Percentiles rank a stretch among this genome's conserved stretches.
Conservation (phyloP, 495 filamentous ascomycete genomes). For the Amphirosellinia nigrospora region DNA sequence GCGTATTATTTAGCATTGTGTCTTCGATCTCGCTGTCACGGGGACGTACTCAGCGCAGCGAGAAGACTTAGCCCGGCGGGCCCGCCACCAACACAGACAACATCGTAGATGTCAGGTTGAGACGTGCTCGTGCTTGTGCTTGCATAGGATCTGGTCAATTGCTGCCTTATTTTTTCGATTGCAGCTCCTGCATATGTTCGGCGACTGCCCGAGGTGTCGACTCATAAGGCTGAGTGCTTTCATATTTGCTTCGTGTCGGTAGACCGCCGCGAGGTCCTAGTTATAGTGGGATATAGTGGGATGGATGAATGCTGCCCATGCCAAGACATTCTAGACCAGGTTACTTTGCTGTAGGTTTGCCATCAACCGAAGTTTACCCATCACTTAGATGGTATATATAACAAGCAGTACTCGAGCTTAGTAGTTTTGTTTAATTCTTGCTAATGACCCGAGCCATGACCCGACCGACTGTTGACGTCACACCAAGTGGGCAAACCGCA, state of each 20-base stretch:
- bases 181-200: slow-evolving; percentile 52
- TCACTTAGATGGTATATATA: background rate
- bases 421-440: no score
- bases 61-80: slow-evolving; percentile 90
- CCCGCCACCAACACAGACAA: slow-evolving; percentile 95
- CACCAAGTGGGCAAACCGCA: no score
- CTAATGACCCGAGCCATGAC: no score
- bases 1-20: slow-evolving; percentile 21
- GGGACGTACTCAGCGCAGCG: slow-evolving; percentile 76
- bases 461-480: no score
- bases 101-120: slow-evolving; percentile 78
- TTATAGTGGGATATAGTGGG: slow-evolving; percentile 8
- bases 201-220: slow-evolving; percentile 28
- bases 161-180: slow-evolving; percentile 43
- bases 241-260: slow-evolving; percentile 29
- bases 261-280: background rate
- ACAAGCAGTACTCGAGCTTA: no score
- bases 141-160: slow-evolving; percentile 43
- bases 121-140: slow-evolving; percentile 44
- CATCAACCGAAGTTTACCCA: slow-evolving; percentile 22
- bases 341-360: background rate
- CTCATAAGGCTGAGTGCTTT: slow-evolving; percentile 29
- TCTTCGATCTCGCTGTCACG: slow-evolving; percentile 15
- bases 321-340: slow-evolving; percentile 9
- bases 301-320: background rate